phyloP scores from a whole-genome alignment of 306 rosid genomes.

The Fagus sylvatica region DNA sequence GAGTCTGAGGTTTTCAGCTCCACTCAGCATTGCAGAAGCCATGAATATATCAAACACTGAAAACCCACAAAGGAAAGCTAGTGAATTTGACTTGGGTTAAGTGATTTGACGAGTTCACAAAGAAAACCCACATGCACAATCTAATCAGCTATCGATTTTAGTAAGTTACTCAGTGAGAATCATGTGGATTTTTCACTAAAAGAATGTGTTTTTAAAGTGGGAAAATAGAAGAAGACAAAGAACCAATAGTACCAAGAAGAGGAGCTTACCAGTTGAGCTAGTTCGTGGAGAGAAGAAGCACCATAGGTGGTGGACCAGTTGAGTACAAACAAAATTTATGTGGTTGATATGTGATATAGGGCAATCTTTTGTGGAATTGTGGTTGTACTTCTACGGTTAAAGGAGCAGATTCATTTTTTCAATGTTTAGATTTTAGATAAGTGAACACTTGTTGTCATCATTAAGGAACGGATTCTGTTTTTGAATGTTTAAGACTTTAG shows the following conservation, averaged over 20 bases:
- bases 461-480: too few relatives aligned
- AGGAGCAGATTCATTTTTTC: too few relatives aligned
- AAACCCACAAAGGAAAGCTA: conserved; percentile 15
- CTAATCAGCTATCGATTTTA: neutral
- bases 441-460: too few relatives aligned
- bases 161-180: neutral
- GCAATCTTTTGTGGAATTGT: too few relatives aligned
- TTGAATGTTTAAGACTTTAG: too few relatives aligned
- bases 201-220: neutral
- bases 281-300: neutral
- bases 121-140: conserved; percentile 14
- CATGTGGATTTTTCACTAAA: neutral
- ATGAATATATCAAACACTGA: conserved; percentile 30
- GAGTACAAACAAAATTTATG: too few relatives aligned
- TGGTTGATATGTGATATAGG: too few relatives aligned
- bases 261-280: conserved; percentile 2
- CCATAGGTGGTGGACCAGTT: too few relatives aligned
- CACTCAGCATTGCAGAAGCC: conserved; percentile 72
- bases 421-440: too few relatives aligned
- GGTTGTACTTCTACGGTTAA: too few relatives aligned
- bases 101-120: conserved; percentile 2
- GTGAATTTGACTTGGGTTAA: conserved; percentile 3
- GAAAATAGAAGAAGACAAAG: too few relatives aligned
- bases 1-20: conserved; percentile 61
- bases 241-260: conserved; percentile 1